Base-by-base conservation (phyloP, 2,329 filamentous ascomycete species). In the Fusarium equiseti region DNA sequence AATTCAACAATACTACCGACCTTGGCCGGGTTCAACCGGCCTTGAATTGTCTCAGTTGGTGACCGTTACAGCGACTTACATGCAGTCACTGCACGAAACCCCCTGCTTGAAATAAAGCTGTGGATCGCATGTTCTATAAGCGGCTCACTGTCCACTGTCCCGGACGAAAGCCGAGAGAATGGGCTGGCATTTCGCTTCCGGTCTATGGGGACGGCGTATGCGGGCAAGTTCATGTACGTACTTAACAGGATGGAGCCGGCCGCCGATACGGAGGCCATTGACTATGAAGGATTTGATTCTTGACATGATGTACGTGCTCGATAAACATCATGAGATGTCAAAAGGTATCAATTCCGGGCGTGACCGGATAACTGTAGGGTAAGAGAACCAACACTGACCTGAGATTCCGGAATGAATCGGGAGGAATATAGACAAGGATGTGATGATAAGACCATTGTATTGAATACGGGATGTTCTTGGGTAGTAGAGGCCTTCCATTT, bases 321-420 rank as follows among this genome's bases (percentile, higher is more conserved):
- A 32, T 26, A 8, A 27, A 27, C 9, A 50, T 55, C 43, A 59
- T 59, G 31, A 62, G 54, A 63, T 44, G n/a, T 46, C 16, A 53
- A 48, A 48, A 54, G 18, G 22, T 27, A 51, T 53, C 32, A n/a
- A 16, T 55, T 24, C 27, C 32, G 16, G 26, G 26, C 24, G 43
- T 53, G 16, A 42, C 35, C 35, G 46, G 40, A 48, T 60, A 12
- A 38, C 24, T 73, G 44, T 63, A 73, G 66, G 69, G 69, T 70
- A 72, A 45, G 46, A 40, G 29, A 43, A 15, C 22, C n/a, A 42
- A 38, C 27, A 24, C 29, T 73, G 45, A 59, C 32, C 42, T 62
- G 50, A 58, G 59, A 63, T 72, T 27, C 53, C 73, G 73, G 73
- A 63, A 70, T 68, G 66, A 74, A 63, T 72, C 73, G 73, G 73